These are phyloP conservation scores for Ascosphaera aggregata DNA, from an alignment of 2,329 filamentous ascomycete species.

Conservation along the genomic window DNA sequence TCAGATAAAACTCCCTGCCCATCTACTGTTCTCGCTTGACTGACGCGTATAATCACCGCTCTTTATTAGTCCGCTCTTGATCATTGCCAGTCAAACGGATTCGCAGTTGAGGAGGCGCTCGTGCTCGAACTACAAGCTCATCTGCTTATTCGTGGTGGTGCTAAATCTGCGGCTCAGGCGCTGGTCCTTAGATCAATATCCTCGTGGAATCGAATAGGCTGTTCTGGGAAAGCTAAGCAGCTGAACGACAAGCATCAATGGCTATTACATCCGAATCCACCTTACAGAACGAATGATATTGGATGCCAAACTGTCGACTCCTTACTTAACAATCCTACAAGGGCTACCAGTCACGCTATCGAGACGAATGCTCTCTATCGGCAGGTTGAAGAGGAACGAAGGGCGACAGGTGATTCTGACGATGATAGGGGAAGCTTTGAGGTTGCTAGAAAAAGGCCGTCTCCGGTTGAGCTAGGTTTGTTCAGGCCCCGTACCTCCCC, in stretches of 20 bases:
- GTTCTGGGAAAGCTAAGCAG: conserved; percentile 34
- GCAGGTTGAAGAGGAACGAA: conserved; percentile 17
- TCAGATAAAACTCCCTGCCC: background rate
- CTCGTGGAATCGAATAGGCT: conserved; percentile 34
- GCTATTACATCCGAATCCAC: conserved; percentile 31
- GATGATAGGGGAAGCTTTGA: background rate
- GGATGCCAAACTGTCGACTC: conserved; percentile 33
- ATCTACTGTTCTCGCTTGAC: background rate
- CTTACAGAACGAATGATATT: conserved; percentile 27
- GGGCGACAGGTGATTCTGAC: conserved; percentile 7
- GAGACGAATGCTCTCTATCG: conserved; percentile 11
- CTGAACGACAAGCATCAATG: conserved; percentile 35
- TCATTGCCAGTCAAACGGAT: conserved; percentile 33
- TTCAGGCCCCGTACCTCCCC: conserved; percentile 3
- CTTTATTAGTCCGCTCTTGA: conserved; percentile 35
- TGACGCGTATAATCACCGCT: background rate
- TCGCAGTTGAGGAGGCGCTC: conserved; percentile 34
- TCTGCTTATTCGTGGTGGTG: conserved; percentile 31
- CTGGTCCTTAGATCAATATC: conserved; percentile 34
- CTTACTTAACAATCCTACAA: conserved; percentile 18
- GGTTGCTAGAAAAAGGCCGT: conserved; percentile 3
- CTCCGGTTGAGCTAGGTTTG: conserved; percentile 8
- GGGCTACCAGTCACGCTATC: conserved; percentile 5
- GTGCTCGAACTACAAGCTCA: conserved; percentile 37
- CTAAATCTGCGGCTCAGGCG: conserved; percentile 32